Conservation (phyloP, 306 rosid genomes). For the Medicago lupulina region DNA sequence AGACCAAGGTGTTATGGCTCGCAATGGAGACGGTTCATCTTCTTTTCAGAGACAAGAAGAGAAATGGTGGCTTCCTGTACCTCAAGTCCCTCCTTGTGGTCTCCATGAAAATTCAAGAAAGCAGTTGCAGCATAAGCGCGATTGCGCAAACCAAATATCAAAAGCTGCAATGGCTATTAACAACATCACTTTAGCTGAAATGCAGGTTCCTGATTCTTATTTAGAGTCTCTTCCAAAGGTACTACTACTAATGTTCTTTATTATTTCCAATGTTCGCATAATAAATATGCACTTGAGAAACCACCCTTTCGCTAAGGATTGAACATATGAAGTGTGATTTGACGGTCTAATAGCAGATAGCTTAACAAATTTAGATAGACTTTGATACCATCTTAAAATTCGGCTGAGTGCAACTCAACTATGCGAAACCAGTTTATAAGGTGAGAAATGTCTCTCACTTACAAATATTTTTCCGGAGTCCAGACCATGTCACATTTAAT, state of each 20-base stretch:
- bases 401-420: no score
- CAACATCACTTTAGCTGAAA: conserved; percentile 72
- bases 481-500: no score
- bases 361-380: not conserved
- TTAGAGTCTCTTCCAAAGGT: conserved; percentile 96
- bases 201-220: conserved; percentile 74
- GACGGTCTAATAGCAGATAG: not conserved
- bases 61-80: conserved; percentile 98
- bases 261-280: not conserved
- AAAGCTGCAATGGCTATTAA: conserved; percentile 96
- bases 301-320: not conserved
- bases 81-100: conserved; percentile 85
- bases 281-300: not conserved
- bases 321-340: not conserved
- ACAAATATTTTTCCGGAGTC: no score
- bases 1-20: conserved; percentile 77
- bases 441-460: no score
- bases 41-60: conserved; percentile 85
- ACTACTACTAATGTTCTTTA: conserved; percentile 2
- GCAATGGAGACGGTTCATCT: conserved; percentile 67
- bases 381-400: not conserved
- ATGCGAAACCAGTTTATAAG: no score
- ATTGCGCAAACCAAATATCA: conserved; percentile 75
- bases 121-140: conserved; percentile 85
- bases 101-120: conserved; percentile 70